Evolutionary conservation across 2,329 filamentous ascomycete genomes (phyloP), one percentile per base, ranked within the genome.

Genomic region (Claviceps africana): DNA sequence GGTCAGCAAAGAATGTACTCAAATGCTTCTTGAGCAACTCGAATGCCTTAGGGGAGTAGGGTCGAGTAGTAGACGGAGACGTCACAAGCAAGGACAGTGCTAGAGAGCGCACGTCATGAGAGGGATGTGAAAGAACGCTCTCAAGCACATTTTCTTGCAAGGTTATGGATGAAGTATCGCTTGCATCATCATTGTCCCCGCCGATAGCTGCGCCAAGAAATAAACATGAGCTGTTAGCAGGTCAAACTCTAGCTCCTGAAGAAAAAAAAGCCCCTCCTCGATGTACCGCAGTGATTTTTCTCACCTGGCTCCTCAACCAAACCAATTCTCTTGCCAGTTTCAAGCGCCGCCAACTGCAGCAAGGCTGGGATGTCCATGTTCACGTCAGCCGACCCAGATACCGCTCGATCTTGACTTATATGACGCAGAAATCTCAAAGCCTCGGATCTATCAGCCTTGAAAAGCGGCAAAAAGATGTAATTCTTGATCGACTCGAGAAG

Each of bases 51-150:
- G 68, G 60, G 0, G 83, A 83, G 50, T 94, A 82, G 1, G 88
- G 85, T 50, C 80, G 81, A 3, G 86, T 88, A 1, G 83, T 83
- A 2, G 85, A 81, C 10, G 82, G 80, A 0, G 88, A 91, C 10
- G 83, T 82, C 13, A 88, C 79, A 8, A 95, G 75, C 13, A 96
- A 76, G 30, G 88, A 88, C 39, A 96, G 76, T 0, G 87, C 87
- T n/a, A 89, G 79, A 25, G 89, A 78, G 30, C 89, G 81, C 50
- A 91, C 82, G 56, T 81, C 73, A 59, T 80, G 71, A 59, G 79
- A 79, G 43, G 73, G 73, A 67, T 79, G 74, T 2, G 70, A 69
- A 31, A 84, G 64, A 3, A 83, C 72, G 35, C 62, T 67, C 39
- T 77, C 74, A 8, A 85, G 65, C 2, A 77, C 66, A 53, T 65